Evolutionary conservation across 2,329 filamentous ascomycete genomes (phyloP), one percentile per base, ranked within the genome.

Genomic region (Cytospora piceicola): DNA sequence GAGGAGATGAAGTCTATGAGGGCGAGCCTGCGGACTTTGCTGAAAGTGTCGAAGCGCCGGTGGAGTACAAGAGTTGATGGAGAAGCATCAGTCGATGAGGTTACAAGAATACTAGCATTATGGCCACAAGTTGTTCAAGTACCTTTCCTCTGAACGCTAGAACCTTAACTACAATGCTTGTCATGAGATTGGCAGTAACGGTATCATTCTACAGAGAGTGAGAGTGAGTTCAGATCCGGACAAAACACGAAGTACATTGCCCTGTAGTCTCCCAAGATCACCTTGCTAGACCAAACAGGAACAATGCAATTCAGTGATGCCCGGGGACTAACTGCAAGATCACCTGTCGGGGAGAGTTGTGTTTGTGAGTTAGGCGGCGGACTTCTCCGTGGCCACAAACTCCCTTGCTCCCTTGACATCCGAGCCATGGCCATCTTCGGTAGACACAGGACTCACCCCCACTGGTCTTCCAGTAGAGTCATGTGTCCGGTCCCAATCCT

Each of bases 401-500:
- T 49, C n/a, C n/a, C 22, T 49, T 1, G 9, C 46, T 49, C 46
- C n/a, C 22, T 49, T 49, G n/a, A 12, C n/a, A n/a, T 49, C 46
- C n/a, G 46, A 49, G n/a, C 12, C n/a, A 8, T 55, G 32, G 15
- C 12, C 11, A 32, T 63, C 30, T 22, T 51, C 27, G 34, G 57
- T 60, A 2, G 4, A 34, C 5, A 52, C 36, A 17, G 34, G 39
- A 22, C 22, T 22, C 17, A 11, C n/a, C 8, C 27, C 36, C 3
- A 70, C 27, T 34, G 62, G 63, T 12, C 70, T 68, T 15, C 73
- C 72, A 1, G 69, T 67, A 8, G 68, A 68, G 54, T 72, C 75
- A 68, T 75, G 71, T 56, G 70, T 71, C 5, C 69, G 74, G 71
- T 84, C 81, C 82, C 81, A 86, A 3, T 72, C 71, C 2, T 71